Base-by-base conservation (phyloP, 1,284 basidiomycete genomes). In the Tylopilus sp. region DNA sequence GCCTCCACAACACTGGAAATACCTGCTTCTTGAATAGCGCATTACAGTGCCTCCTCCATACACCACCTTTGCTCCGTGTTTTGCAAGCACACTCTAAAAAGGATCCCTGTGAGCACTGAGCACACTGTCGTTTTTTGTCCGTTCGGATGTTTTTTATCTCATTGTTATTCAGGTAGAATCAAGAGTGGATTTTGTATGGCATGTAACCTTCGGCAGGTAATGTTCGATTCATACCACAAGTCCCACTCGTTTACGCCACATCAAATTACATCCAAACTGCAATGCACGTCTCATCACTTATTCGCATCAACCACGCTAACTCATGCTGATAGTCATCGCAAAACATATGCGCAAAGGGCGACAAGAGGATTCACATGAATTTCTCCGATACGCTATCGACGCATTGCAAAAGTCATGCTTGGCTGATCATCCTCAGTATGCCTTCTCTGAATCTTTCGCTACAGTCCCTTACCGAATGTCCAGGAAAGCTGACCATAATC, bases 361-460 rank as follows among this genome's bases (percentile, higher is more conserved):
- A 55, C 97, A 99, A 70, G 97, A 99, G 67, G 97, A 99, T 67
- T 87, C 96, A 4, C 97, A 99, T 68, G 97, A 99, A 69, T 99
- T 99, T 64, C 81, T 99, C 45, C 86, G 97, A 26, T 97, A 97
- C 68, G 84, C 90, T 21, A 84, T 98, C 31, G 97, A 99, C 61
- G 88, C 88, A 23, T 69, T 97, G 47, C 95, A 97, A 69, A 90
- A 86, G 61, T 83, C 88, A 9, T 92, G 89, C 64, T 73, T 96
- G 46, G 78, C 80, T 38, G 87, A 84, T 19, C 69, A 81, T 44
- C 74, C 86, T 49, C 81, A 84, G 88, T 92, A 65, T 59, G 82
- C 75, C 45, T 54, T 43, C 39, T 45, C 21, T 37, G 13, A 39
- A 39, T 41, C 46, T 44, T 42, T 48, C n/a, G 33, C 15, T 43